These are phyloP conservation scores for Nitzschia putrida DNA, from an alignment of 108 stramenopile species.

Conservation along the genomic window DNA sequence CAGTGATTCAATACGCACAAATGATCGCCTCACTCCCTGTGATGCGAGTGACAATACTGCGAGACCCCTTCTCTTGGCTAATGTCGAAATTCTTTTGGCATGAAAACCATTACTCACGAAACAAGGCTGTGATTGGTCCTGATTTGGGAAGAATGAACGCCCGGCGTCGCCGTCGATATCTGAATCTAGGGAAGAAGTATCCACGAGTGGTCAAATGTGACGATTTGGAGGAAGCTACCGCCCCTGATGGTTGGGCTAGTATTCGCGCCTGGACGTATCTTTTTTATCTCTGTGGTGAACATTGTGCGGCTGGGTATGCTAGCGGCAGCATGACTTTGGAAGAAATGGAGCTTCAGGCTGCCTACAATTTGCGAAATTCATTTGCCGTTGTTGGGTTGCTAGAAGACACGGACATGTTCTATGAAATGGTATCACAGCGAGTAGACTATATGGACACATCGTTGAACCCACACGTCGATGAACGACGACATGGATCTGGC, in stretches of 20 bases:
- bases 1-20: constrained; percentile 16
- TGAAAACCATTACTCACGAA: not conserved
- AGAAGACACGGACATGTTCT: constrained; percentile 46
- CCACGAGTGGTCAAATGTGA: constrained; percentile 1
- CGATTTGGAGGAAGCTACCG: constrained; percentile 1
- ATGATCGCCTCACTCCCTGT: constrained; percentile 42
- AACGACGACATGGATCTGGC: constrained; percentile 5
- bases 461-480: constrained; percentile 21
- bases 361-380: constrained; percentile 37
- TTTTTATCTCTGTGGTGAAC: constrained; percentile 43
- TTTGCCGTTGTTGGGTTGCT: constrained; percentile 56
- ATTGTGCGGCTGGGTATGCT: constrained; percentile 35
- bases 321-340: constrained; percentile 20
- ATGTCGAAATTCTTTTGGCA: constrained; percentile 51
- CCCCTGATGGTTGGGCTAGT: constrained; percentile 29
- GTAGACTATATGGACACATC: constrained; percentile 20
- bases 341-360: constrained; percentile 42
- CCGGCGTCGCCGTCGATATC: not conserved
- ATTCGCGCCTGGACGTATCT: constrained; percentile 21
- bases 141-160: not conserved
- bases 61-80: constrained; percentile 51
- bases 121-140: not conserved
- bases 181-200: not conserved
- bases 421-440: constrained; percentile 41
- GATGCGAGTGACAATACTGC: constrained; percentile 36